These are phyloP conservation scores for Penicillium fimorum DNA, from an alignment of 495 filamentous ascomycete species.

Conservation along the genomic window DNA sequence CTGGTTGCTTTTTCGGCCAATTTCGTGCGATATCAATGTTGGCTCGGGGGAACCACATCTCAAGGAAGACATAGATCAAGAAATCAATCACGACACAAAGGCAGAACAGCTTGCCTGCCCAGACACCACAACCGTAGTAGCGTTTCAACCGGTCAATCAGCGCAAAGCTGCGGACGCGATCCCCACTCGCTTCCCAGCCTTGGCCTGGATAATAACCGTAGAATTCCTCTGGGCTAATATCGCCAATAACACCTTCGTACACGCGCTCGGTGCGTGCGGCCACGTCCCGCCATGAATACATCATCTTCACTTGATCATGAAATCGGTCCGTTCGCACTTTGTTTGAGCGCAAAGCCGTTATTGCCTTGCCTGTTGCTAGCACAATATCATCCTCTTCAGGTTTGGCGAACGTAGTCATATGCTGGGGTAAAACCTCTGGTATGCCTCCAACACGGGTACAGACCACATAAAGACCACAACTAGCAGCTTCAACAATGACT, in stretches of 20 bases:
- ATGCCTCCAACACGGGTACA: slow-evolving; percentile 96
- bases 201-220: slow-evolving; percentile 70
- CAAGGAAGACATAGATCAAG: slow-evolving; percentile 79
- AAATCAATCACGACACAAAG: slow-evolving; percentile 93
- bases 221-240: slow-evolving; percentile 79
- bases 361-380: slow-evolving; percentile 74
- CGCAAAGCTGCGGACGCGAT: slow-evolving; percentile 78
- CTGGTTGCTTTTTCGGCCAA: slow-evolving; percentile 74
- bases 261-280: slow-evolving; percentile 90
- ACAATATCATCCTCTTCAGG: slow-evolving; percentile 66
- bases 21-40: slow-evolving; percentile 84
- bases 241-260: slow-evolving; percentile 85
- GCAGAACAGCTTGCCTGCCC: slow-evolving; percentile 97
- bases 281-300: slow-evolving; percentile 98
- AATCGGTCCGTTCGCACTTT: slow-evolving; percentile 91
- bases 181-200: slow-evolving; percentile 66
- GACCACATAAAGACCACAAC: slow-evolving; percentile 92
- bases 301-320: slow-evolving; percentile 92
- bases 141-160: slow-evolving; percentile 91
- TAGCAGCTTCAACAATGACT: slow-evolving; percentile 94
- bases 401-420: slow-evolving; percentile 85
- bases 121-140: slow-evolving; percentile 99
- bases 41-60: slow-evolving; percentile 80
- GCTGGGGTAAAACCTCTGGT: slow-evolving; percentile 86
- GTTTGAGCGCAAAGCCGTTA: slow-evolving; percentile 82